These are phyloP conservation scores for Mycena kentingensis DNA, from an alignment of 768 basidiomycete species.

Conservation along the genomic window DNA sequence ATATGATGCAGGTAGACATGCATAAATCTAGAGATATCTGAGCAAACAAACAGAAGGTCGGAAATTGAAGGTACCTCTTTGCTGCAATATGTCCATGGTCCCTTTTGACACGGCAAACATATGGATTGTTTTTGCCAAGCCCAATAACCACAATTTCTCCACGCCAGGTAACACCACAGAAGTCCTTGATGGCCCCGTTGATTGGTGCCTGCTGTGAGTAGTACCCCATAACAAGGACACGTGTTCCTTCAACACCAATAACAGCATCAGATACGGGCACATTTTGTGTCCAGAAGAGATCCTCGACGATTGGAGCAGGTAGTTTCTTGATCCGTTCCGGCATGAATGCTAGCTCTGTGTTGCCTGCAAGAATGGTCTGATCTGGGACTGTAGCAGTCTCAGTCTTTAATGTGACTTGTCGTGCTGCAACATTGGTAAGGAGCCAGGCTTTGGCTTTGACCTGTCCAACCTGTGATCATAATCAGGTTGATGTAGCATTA, in stretches of 20 bases:
- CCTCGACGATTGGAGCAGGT: neutral
- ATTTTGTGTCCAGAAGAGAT: neutral
- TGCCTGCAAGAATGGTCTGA: neutral
- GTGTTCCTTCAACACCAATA: neutral
- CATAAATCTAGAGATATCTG: neutral
- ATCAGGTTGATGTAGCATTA: no score
- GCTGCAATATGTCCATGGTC: neutral
- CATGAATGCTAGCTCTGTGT: neutral
- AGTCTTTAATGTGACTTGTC: neutral
- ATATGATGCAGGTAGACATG: neutral
- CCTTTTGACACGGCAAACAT: neutral
- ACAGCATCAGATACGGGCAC: neutral
- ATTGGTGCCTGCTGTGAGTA: neutral
- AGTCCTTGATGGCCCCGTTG: neutral
- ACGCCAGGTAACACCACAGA: neutral
- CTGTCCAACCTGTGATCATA: neutral
- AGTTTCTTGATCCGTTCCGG: neutral
- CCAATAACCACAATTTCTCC: neutral
- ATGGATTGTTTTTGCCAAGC: neutral
- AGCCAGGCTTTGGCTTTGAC: neutral
- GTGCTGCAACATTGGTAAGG: neutral
- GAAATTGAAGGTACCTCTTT: neutral
- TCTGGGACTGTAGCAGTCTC: neutral
- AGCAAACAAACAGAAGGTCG: neutral
- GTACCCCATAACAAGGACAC: neutral